phyloP scores from a whole-genome alignment of 305 asterid genomes.

The Caryopteris hybrid region DNA sequence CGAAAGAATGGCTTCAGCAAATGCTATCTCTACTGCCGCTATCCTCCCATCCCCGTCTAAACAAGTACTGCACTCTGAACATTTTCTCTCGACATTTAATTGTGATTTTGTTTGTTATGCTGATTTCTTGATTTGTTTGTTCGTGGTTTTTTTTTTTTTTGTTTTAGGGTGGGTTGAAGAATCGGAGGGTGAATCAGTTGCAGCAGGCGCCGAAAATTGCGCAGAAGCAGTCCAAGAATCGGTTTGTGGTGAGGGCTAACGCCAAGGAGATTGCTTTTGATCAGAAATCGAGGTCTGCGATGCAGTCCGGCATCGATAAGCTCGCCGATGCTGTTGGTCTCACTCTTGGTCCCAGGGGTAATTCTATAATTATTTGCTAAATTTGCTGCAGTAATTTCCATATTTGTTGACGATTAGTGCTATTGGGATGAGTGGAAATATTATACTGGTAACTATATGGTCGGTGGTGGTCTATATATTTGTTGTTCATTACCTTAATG shows the following conservation, averaged over 20 bases:
- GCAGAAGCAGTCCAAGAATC: constrained; percentile 35
- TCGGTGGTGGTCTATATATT: not conserved
- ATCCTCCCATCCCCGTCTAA: constrained; percentile 51
- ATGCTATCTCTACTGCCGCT: constrained; percentile 72
- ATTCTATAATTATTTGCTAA: not conserved
- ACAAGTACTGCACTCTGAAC: constrained; percentile 29
- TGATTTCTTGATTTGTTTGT: not conserved
- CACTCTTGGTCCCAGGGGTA: constrained; percentile 97
- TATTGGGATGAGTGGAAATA: not conserved
- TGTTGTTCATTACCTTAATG: not conserved
- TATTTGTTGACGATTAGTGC: not conserved
- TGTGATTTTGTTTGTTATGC: not conserved
- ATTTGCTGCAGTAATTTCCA: not conserved
- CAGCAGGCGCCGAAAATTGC: constrained; percentile 18
- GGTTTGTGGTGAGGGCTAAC: constrained; percentile 66
- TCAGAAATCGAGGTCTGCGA: constrained; percentile 74
- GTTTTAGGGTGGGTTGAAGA: constrained; percentile 13
- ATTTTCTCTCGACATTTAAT: not conserved
- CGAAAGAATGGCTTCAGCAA: constrained; percentile 67
- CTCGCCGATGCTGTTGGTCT: constrained; percentile 92
- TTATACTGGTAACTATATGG: too few species aligned
- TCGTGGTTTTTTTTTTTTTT: not conserved
- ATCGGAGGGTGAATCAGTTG: constrained; percentile 11
- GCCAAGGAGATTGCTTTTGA: constrained; percentile 94
- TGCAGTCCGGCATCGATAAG: constrained; percentile 89